These are phyloP conservation scores for Blepharisma stoltei DNA, from an alignment of 73 alveolate genomes.

Conservation along the genomic window DNA sequence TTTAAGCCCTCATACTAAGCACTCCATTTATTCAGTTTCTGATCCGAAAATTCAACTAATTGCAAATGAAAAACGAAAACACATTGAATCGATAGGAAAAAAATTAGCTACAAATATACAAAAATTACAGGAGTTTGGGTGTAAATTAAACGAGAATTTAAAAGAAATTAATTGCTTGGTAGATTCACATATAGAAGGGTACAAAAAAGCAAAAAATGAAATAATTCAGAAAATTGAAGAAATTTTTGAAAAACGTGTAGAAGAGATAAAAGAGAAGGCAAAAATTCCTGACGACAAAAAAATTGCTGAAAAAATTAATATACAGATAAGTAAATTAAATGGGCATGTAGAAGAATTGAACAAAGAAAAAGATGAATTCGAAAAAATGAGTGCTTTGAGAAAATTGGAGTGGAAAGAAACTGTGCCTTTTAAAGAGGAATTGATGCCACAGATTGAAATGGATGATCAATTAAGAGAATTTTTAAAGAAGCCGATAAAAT, in stretches of 20 bases:
- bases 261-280: not conserved
- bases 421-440: too few species aligned
- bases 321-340: too few species aligned
- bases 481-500: too few species aligned
- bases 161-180: not conserved
- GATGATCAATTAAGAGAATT: too few species aligned
- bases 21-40: not conserved
- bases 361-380: too few species aligned
- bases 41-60: constrained; percentile 20
- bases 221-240: not conserved
- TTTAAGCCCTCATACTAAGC: not conserved
- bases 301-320: too few species aligned
- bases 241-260: not conserved
- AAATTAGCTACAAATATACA: not conserved
- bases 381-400: too few species aligned
- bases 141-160: not conserved
- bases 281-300: too few species aligned
- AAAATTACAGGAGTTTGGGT: not conserved
- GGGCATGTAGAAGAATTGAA: too few species aligned
- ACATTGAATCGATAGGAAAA: not conserved
- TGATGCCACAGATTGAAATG: too few species aligned
- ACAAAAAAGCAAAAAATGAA: not conserved
- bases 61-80: constrained; percentile 1
- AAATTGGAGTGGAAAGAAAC: too few species aligned
- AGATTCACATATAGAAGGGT: not conserved